Conservation (phyloP, 345 rosid species). For the Trapa incisa region DNA sequence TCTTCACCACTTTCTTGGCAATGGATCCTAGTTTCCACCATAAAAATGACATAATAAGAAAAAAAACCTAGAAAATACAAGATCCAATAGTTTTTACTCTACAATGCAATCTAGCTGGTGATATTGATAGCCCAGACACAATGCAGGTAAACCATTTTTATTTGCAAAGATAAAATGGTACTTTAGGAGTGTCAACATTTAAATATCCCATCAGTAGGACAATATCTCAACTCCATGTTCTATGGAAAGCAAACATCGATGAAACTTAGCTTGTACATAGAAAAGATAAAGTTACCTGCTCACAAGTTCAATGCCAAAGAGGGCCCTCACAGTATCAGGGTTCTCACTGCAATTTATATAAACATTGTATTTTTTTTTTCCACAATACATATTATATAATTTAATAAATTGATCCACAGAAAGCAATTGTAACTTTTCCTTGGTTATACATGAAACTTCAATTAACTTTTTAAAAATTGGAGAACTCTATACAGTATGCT, state of each 20-base stretch:
- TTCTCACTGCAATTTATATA: constrained; percentile 37
- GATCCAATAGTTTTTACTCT: neutral
- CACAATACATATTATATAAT: no score
- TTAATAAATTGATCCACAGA: neutral
- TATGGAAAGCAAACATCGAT: neutral
- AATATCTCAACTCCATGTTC: neutral
- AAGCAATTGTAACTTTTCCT: neutral
- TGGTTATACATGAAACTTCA: neutral
- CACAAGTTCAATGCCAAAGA: constrained; percentile 71
- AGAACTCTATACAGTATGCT: neutral
- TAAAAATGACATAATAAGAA: neutral
- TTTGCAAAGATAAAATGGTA: neutral
- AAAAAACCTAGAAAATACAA: neutral
- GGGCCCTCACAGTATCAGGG: constrained; percentile 54
- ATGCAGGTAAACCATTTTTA: neutral
- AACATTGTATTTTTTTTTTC: neutral
- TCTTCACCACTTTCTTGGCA: constrained; percentile 94
- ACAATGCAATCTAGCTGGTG: neutral
- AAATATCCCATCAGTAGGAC: neutral
- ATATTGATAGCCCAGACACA: neutral
- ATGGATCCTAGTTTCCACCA: constrained; percentile 40
- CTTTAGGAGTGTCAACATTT: neutral
- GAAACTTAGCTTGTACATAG: neutral
- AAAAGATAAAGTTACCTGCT: constrained; percentile 51
- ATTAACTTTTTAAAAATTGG: neutral